A percentile compares a stretch with the other conserved stretches of the same genome.
Evolutionary conservation across 257 asterid species (phyloP).

Genomic region (Cynanchum wilfordii): DNA sequence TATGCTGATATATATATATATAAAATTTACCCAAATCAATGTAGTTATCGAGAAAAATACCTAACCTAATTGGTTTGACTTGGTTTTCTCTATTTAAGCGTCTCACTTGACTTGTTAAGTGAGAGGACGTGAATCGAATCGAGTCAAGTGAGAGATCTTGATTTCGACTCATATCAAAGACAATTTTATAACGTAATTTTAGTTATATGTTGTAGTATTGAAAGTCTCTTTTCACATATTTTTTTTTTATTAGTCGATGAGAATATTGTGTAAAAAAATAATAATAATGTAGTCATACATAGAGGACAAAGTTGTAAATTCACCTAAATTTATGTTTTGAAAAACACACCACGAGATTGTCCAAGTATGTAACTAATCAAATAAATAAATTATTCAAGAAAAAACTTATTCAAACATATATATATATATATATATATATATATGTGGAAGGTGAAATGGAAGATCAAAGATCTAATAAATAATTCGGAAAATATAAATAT

Average conservation of each 20-base stretch:
- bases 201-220: too few relatives aligned
- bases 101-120: too few relatives aligned
- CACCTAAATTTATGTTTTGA: background rate
- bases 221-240: too few relatives aligned
- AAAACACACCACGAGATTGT: background rate
- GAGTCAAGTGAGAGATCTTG: too few relatives aligned
- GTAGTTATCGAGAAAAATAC: too few relatives aligned
- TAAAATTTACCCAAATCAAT: background rate
- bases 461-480: background rate
- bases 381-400: background rate
- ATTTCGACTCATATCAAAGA: too few relatives aligned
- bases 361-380: background rate
- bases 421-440: background rate
- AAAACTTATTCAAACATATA: background rate
- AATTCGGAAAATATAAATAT: background rate
- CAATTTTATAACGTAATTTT: too few relatives aligned
- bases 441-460: background rate
- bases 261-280: too few relatives aligned
- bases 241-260: too few relatives aligned
- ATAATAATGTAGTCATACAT: background rate
- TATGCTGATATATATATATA: background rate
- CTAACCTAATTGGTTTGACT: too few relatives aligned
- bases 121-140: too few relatives aligned
- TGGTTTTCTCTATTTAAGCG: too few relatives aligned
- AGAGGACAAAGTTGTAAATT: conserved; percentile 10